phyloP scores from a whole-genome alignment of 2,329 filamentous ascomycete genomes.

The Elsinoe necatrix region DNA sequence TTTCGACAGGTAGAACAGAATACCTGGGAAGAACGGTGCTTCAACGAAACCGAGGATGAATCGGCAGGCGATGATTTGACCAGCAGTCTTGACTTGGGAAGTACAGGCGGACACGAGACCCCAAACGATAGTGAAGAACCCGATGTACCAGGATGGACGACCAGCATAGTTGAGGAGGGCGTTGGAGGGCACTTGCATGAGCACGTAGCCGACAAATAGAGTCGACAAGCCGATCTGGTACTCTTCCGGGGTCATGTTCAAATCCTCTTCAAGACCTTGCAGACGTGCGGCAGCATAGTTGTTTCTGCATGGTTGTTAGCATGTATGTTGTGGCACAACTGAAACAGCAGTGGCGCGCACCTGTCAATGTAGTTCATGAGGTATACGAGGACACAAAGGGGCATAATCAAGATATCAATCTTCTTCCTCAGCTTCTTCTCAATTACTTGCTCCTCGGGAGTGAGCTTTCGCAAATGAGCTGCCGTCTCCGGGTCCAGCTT shows the following conservation, averaged over 20 bases:
- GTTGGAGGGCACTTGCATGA: constrained; percentile 41
- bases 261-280: constrained; percentile 54
- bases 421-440: constrained; percentile 58
- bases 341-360: too few species aligned
- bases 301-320: constrained; percentile 29
- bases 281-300: constrained; percentile 60
- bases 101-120: constrained; percentile 39
- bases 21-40: constrained; percentile 27
- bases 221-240: constrained; percentile 54
- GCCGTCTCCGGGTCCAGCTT: constrained; percentile 21
- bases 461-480: constrained; percentile 23
- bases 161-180: constrained; percentile 40
- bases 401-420: constrained; percentile 60
- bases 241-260: constrained; percentile 48
- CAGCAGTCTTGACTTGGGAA: constrained; percentile 35
- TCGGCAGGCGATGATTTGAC: constrained; percentile 37
- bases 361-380: constrained; percentile 61
- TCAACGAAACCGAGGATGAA: constrained; percentile 38
- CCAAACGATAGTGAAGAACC: constrained; percentile 39
- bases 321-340: too few species aligned
- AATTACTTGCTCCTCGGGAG: constrained; percentile 26
- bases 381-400: constrained; percentile 65
- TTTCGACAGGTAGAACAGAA: constrained; percentile 51
- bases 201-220: constrained; percentile 51
- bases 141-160: constrained; percentile 27